Percentiles rank a stretch among this genome's conserved stretches.
Conservation (phyloP, 2,329 filamentous ascomycete genomes). For the Plenodomus lindquistii region DNA sequence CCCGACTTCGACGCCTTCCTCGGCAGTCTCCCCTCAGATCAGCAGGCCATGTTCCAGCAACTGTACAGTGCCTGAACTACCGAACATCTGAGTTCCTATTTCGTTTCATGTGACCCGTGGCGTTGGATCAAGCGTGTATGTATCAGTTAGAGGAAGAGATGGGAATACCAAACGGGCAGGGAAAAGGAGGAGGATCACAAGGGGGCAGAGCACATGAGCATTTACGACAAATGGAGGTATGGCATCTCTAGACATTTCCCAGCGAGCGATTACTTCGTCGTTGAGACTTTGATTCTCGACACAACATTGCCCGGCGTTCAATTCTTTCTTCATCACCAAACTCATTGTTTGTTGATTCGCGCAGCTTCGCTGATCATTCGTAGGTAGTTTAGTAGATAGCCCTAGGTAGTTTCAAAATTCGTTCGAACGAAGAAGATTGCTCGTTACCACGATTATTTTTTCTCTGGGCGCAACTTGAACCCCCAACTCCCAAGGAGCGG, state of each 20-base stretch:
- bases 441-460: too few species aligned
- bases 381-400: too few species aligned
- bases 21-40: slow-evolving; percentile 48
- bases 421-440: too few species aligned
- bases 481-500: too few species aligned
- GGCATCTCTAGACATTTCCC: slow-evolving; percentile 24
- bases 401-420: too few species aligned
- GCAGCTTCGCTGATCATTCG: too few species aligned
- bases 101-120: slow-evolving; percentile 23
- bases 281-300: not conserved
- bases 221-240: slow-evolving; percentile 15
- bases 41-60: slow-evolving; percentile 50
- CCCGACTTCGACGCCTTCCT: slow-evolving; percentile 58
- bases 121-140: slow-evolving; percentile 26
- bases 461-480: too few species aligned
- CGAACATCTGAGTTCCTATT: slow-evolving; percentile 10
- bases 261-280: slow-evolving; percentile 12
- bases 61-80: slow-evolving; percentile 44
- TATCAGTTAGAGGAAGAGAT: slow-evolving; percentile 24
- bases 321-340: too few species aligned
- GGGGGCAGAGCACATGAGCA: slow-evolving; percentile 16
- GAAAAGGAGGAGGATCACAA: slow-evolving; percentile 3
- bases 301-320: not conserved
- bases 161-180: slow-evolving; percentile 24
- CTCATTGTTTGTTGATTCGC: too few species aligned